Conservation (phyloP, 148 eudicot genomes). For the Bassia scoparia region DNA sequence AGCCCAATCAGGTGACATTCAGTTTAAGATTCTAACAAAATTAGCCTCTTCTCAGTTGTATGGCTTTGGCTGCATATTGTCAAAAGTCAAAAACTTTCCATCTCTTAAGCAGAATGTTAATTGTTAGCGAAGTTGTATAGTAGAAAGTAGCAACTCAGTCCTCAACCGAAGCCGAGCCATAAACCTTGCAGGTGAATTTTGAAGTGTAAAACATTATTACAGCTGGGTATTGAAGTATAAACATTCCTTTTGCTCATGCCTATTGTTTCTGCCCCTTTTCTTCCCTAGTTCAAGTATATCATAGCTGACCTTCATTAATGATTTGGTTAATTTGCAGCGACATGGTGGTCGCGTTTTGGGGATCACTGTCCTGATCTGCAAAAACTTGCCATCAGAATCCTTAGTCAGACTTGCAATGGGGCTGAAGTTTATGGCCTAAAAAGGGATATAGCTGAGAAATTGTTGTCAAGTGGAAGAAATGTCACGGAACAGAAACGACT, state of each 20-base stretch:
- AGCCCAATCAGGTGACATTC: background rate
- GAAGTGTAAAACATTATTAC: too few species aligned
- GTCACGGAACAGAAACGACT: slow-evolving; percentile 33
- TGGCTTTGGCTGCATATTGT: background rate
- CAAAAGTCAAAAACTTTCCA: background rate
- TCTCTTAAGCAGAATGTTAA: background rate
- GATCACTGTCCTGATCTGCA: slow-evolving; percentile 61
- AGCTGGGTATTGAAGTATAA: background rate
- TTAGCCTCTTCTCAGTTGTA: background rate
- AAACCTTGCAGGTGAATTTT: too few species aligned
- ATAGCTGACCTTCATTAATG: background rate
- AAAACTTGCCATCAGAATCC: slow-evolving; percentile 44
- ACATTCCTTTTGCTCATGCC: background rate
- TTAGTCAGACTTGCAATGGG: slow-evolving; percentile 66
- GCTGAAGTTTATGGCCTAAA: slow-evolving; percentile 48
- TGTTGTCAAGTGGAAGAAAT: slow-evolving; percentile 32
- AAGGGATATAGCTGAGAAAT: slow-evolving; percentile 51
- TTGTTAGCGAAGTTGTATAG: background rate
- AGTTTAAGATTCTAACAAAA: background rate
- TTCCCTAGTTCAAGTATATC: background rate
- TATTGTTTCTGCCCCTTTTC: background rate
- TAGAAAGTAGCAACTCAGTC: background rate
- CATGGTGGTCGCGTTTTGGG: slow-evolving; percentile 59
- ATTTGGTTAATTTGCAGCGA: slow-evolving; percentile 34
- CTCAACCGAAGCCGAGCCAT: too few species aligned